Conservation (phyloP, 2,329 filamentous ascomycete genomes). For the Curvularia sp. region DNA sequence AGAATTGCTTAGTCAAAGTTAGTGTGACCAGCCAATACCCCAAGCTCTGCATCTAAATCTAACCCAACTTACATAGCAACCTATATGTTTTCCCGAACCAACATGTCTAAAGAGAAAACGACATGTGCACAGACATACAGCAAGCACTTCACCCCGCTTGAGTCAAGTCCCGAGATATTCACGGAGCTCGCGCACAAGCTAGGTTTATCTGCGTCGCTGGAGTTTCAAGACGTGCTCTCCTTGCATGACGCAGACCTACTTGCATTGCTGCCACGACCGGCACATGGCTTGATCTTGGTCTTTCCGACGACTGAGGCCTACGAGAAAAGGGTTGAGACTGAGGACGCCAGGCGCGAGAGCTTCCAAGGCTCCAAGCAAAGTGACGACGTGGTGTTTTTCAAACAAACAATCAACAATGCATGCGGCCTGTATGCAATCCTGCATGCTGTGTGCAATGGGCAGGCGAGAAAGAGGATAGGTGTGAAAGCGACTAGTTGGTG, state of each 20-base stretch:
- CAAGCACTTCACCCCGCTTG: slow-evolving; percentile 50
- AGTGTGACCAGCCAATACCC: neutral
- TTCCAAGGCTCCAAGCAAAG: slow-evolving; percentile 69
- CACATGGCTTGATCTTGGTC: slow-evolving; percentile 86
- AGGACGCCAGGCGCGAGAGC: slow-evolving; percentile 67
- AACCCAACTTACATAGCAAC: no score
- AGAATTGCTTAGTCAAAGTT: neutral
- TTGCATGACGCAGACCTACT: slow-evolving; percentile 83
- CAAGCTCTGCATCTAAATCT: neutral
- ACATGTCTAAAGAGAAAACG: neutral
- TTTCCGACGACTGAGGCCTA: slow-evolving; percentile 84
- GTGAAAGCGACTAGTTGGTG: slow-evolving; percentile 24
- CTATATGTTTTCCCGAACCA: no score
- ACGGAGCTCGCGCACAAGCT: slow-evolving; percentile 81
- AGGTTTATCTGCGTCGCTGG: slow-evolving; percentile 73
- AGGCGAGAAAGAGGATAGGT: slow-evolving; percentile 68
- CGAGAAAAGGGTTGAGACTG: slow-evolving; percentile 73
- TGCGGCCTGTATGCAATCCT: slow-evolving; percentile 90
- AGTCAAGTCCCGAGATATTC: slow-evolving; percentile 89
- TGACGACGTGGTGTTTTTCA: slow-evolving; percentile 87
- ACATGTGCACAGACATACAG: neutral
- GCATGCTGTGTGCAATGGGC: slow-evolving; percentile 82
- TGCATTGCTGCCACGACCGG: slow-evolving; percentile 82
- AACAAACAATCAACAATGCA: slow-evolving; percentile 91
- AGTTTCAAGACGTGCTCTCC: slow-evolving; percentile 87